phyloP scores from a whole-genome alignment of 257 asterid genomes.

The Apocynum venetum region DNA sequence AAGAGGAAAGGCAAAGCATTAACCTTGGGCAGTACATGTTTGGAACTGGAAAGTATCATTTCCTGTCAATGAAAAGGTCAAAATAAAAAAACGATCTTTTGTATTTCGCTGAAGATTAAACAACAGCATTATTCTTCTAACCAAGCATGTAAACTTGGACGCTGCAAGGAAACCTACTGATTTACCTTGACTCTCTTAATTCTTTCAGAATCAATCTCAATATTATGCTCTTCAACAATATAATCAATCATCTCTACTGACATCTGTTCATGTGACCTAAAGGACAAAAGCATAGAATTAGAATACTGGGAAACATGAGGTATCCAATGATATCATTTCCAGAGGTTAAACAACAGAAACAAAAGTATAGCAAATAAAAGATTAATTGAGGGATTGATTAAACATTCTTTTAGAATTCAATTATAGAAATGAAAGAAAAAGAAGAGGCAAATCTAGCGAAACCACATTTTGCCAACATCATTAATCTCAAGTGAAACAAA shows the following conservation, averaged over 20 bases:
- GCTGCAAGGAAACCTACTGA: not conserved
- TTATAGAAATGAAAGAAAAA: not conserved
- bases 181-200: conserved; percentile 70
- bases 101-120: not conserved
- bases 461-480: not conserved
- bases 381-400: not conserved
- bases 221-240: conserved; percentile 70
- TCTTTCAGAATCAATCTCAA: conserved; percentile 60
- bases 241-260: conserved; percentile 76
- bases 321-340: not conserved
- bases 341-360: no score
- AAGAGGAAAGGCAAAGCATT: conserved; percentile 18
- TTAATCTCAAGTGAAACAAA: not conserved
- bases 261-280: conserved; percentile 94
- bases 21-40: conserved; percentile 43
- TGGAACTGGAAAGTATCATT: conserved; percentile 83
- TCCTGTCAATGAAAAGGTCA: conserved; percentile 48
- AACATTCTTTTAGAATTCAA: not conserved
- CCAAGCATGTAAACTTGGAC: no score
- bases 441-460: not conserved
- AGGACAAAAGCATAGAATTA: conserved; percentile 1
- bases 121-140: not conserved
- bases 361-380: not conserved
- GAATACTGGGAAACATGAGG: not conserved
- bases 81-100: not conserved